Evolutionary conservation across 2,329 filamentous ascomycete species (phyloP).

Genomic region (Colletotrichum sp.): DNA sequence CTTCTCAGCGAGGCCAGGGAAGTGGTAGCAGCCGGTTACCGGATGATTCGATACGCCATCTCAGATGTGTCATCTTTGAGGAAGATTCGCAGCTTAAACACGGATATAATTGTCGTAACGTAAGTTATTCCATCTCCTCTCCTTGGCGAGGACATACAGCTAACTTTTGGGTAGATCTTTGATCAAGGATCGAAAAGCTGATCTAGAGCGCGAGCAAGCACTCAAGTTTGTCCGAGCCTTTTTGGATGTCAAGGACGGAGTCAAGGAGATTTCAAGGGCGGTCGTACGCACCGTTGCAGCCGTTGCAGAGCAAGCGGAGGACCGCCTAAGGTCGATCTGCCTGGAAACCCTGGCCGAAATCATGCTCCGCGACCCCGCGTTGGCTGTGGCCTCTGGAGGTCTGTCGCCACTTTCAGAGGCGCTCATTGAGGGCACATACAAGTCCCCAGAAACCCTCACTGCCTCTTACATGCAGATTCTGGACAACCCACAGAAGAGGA

Average conservation of each 20-base stretch:
- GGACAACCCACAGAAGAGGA: constrained; percentile 80
- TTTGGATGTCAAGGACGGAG: constrained; percentile 91
- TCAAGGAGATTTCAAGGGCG: constrained; percentile 83
- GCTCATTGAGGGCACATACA: constrained; percentile 87
- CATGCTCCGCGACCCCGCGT: constrained; percentile 80
- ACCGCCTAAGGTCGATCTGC: constrained; percentile 86
- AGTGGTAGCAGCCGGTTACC: constrained; percentile 92
- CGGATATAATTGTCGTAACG: constrained; percentile 88
- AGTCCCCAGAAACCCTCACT: constrained; percentile 87
- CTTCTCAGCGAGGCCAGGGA: constrained; percentile 94
- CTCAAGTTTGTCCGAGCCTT: constrained; percentile 96
- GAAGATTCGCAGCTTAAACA: constrained; percentile 86
- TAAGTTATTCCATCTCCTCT: constrained; percentile 31
- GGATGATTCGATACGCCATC: constrained; percentile 92
- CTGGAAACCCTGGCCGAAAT: constrained; percentile 93
- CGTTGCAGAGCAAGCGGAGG: constrained; percentile 86
- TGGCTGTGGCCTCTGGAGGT: constrained; percentile 83
- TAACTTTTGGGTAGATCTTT: constrained; percentile 62
- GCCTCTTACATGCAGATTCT: constrained; percentile 88
- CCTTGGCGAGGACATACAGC: background rate
- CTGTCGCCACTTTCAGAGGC: constrained; percentile 89
- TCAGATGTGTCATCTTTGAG: constrained; percentile 89
- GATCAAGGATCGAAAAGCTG: constrained; percentile 95
- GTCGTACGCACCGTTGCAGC: constrained; percentile 90
- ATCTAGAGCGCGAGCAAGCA: constrained; percentile 94